Evolutionary conservation across 2,329 filamentous ascomycete genomes (phyloP).

Genomic region (Paracorniculantispora psalliotae): DNA sequence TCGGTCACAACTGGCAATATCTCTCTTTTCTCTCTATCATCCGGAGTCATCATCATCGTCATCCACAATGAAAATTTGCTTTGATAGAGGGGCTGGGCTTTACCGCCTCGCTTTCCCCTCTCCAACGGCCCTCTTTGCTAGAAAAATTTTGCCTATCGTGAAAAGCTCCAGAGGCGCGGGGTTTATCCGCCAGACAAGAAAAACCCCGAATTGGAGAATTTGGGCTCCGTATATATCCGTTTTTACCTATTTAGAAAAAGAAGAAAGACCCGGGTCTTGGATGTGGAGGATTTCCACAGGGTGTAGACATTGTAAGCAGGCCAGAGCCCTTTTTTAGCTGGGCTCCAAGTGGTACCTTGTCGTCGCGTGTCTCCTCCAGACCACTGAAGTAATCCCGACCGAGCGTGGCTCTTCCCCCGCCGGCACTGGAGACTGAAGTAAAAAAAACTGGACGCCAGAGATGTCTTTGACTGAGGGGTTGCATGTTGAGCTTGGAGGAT

Average conservation of each 20-base stretch:
- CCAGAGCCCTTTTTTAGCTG: background rate
- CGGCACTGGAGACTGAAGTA: background rate
- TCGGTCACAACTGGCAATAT: background rate
- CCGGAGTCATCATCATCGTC: background rate
- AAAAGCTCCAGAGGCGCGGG: conserved; percentile 1
- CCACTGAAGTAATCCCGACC: background rate
- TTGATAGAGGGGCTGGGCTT: background rate
- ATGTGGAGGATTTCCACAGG: conserved; percentile 11
- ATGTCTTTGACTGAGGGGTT: background rate
- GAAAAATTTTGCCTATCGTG: background rate
- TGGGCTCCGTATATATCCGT: conserved; percentile 5
- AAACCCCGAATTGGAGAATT: background rate
- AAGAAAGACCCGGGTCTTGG: no score
- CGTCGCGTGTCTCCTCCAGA: background rate
- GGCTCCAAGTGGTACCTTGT: background rate
- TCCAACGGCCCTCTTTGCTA: background rate
- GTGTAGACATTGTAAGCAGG: background rate
- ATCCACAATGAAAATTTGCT: background rate
- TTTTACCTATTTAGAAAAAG: background rate
- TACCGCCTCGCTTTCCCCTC: conserved; percentile 4
- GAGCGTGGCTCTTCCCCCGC: background rate
- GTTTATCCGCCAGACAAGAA: background rate
- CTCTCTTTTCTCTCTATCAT: background rate
- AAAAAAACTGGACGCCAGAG: background rate
- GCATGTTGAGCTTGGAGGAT: background rate